phyloP scores from a whole-genome alignment of 306 rosid species.

The Quercus agrifolia region DNA sequence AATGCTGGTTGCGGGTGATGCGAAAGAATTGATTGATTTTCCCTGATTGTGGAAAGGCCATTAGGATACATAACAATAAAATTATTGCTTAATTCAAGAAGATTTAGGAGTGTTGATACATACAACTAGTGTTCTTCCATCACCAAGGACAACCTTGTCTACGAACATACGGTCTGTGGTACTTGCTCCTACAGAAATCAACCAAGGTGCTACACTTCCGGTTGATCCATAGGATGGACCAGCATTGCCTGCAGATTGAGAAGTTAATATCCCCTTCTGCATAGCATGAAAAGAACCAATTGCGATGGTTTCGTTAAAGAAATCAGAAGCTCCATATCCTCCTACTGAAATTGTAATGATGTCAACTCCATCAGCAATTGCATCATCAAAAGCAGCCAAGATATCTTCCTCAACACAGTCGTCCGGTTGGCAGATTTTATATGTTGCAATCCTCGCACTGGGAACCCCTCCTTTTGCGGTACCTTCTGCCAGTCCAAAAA shows the following conservation, averaged over 20 bases:
- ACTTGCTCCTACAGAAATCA: constrained; percentile 20
- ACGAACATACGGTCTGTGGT: constrained; percentile 2
- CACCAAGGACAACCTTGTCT: constrained; percentile 20
- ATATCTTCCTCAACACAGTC: not conserved
- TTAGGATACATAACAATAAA: too few species aligned
- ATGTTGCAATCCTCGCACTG: constrained; percentile 19
- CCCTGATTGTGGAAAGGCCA: not conserved
- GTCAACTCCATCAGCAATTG: constrained; percentile 48
- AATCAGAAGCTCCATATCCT: accelerated
- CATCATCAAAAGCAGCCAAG: constrained; percentile 40
- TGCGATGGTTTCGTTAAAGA: not conserved
- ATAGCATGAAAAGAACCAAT: constrained; percentile 45
- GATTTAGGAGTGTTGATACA: not conserved
- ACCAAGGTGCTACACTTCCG: constrained; percentile 24
- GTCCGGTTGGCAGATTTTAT: not conserved
- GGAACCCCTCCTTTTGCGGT: constrained; percentile 25
- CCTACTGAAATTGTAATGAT: constrained; percentile 22
- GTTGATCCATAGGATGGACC: not conserved
- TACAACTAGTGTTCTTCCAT: not conserved
- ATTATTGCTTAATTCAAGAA: too few species aligned
- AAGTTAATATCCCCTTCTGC: constrained; percentile 33
- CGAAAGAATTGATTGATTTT: constrained; percentile 3
- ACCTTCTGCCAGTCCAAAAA: constrained; percentile 16
- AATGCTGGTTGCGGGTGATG: not conserved
- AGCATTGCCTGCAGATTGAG: constrained; percentile 29